These are phyloP conservation scores for Fomitopsis schrenkii DNA, from an alignment of 1,284 basidiomycete genomes.

Conservation along the genomic window DNA sequence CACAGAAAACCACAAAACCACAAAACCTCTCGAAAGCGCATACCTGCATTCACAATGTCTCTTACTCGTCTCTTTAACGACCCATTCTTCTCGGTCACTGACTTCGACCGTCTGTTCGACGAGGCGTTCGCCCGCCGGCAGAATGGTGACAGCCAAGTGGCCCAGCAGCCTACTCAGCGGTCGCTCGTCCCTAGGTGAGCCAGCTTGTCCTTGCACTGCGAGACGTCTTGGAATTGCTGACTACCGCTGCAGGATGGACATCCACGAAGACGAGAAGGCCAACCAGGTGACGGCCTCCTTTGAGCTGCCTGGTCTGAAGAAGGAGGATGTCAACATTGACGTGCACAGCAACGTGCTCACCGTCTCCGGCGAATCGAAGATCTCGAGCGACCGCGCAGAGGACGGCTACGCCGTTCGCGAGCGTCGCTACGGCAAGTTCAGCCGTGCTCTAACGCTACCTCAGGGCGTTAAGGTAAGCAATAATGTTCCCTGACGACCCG, in stretches of 20 bases:
- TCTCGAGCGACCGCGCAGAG: slow-evolving; percentile 32
- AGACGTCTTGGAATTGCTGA: not conserved
- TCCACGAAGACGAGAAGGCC: slow-evolving; percentile 37
- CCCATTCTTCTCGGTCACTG: slow-evolving; percentile 34
- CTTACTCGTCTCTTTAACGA: slow-evolving; percentile 17
- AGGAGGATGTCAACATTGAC: slow-evolving; percentile 39
- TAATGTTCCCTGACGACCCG: not conserved
- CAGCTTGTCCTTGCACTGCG: not conserved
- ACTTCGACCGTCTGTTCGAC: slow-evolving; percentile 45
- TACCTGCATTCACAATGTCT: slow-evolving; percentile 1
- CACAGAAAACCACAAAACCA: not conserved
- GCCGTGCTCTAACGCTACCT: slow-evolving; percentile 42
- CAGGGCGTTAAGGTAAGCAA: slow-evolving; percentile 41
- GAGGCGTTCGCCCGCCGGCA: slow-evolving; percentile 3
- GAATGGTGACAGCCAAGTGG: not conserved
- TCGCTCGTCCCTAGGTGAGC: slow-evolving; percentile 25
- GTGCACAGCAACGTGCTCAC: slow-evolving; percentile 39
- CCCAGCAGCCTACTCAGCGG: slow-evolving; percentile 4
- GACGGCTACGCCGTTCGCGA: slow-evolving; percentile 47
- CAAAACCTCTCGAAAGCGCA: not conserved
- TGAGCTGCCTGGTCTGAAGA: slow-evolving; percentile 44
- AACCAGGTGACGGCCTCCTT: slow-evolving; percentile 44
- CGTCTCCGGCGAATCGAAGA: slow-evolving; percentile 40
- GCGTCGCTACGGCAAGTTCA: slow-evolving; percentile 43
- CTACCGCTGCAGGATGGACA: slow-evolving; percentile 36